These are phyloP conservation scores for Podosphaera fusca DNA, from an alignment of 2,329 filamentous ascomycete genomes.

Conservation along the genomic window DNA sequence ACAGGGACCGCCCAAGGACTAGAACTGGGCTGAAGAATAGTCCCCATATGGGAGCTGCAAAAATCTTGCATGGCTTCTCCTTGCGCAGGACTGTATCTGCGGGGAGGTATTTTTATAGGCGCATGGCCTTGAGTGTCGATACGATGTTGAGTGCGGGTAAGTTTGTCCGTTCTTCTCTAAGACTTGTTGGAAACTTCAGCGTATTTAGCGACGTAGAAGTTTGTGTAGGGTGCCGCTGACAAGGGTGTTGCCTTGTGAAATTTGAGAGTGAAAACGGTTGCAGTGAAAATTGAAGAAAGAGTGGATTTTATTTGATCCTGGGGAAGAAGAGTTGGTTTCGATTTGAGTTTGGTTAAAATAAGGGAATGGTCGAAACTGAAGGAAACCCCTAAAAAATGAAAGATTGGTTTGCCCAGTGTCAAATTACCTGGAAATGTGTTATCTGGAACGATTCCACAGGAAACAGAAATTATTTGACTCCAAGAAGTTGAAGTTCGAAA, in stretches of 20 bases:
- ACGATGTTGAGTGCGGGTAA: not conserved
- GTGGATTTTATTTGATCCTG: no score
- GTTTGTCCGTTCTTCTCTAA: not conserved
- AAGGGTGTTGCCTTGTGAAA: no score
- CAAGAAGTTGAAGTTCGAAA: not conserved
- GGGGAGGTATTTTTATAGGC: not conserved
- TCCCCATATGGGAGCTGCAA: not conserved
- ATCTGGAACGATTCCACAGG: not conserved
- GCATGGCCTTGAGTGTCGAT: not conserved
- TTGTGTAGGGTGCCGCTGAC: no score
- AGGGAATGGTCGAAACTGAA: not conserved
- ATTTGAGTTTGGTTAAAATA: not conserved
- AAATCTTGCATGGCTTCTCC: not conserved
- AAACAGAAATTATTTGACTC: not conserved
- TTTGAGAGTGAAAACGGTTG: no score
- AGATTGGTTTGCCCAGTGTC: not conserved
- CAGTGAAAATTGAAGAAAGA: no score
- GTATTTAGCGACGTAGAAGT: not conserved
- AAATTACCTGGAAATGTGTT: not conserved
- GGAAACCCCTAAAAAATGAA: not conserved
- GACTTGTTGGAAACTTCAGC: not conserved
- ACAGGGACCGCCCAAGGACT: not conserved
- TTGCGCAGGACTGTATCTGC: not conserved
- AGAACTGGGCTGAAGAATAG: not conserved
- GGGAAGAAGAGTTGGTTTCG: no score